Evolutionary conservation across 208 protist species (phyloP).

Genomic region (Entamoeba invadens): DNA sequence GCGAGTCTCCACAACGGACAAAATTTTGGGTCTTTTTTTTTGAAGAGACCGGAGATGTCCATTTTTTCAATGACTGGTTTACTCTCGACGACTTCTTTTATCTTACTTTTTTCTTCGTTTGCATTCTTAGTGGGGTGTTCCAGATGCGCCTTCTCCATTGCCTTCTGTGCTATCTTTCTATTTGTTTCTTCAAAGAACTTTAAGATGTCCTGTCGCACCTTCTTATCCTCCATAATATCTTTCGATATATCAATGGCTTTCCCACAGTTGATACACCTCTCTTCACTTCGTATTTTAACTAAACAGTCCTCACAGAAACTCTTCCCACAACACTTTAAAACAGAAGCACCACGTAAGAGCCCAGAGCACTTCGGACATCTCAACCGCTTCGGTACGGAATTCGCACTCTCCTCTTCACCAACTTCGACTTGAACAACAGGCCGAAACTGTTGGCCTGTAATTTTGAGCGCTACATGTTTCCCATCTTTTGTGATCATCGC

Average conservation of each 20-base stretch:
- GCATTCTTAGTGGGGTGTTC: too few relatives aligned
- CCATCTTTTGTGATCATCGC: not conserved
- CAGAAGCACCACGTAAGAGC: not conserved
- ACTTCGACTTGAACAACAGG: not conserved
- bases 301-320: not conserved
- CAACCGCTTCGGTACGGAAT: not conserved
- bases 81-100: too few relatives aligned
- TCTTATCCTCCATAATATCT: not conserved
- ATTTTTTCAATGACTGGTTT: too few relatives aligned
- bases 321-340: not conserved
- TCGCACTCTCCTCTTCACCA: not conserved
- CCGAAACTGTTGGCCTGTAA: not conserved
- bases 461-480: not conserved
- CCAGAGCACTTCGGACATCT: not conserved
- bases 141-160: too few relatives aligned
- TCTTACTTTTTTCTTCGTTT: too few relatives aligned
- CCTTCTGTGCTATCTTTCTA: not conserved
- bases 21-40: too few relatives aligned
- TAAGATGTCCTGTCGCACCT: not conserved
- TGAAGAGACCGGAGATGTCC: too few relatives aligned
- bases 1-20: too few relatives aligned
- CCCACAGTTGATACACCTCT: not conserved
- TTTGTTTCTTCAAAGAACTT: not conserved
- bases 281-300: not conserved
- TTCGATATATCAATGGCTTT: not conserved